Evolutionary conservation across 2,329 filamentous ascomycete species (phyloP), one percentile per base, ranked within the genome.

Genomic region (Colletotrichum sidae): DNA sequence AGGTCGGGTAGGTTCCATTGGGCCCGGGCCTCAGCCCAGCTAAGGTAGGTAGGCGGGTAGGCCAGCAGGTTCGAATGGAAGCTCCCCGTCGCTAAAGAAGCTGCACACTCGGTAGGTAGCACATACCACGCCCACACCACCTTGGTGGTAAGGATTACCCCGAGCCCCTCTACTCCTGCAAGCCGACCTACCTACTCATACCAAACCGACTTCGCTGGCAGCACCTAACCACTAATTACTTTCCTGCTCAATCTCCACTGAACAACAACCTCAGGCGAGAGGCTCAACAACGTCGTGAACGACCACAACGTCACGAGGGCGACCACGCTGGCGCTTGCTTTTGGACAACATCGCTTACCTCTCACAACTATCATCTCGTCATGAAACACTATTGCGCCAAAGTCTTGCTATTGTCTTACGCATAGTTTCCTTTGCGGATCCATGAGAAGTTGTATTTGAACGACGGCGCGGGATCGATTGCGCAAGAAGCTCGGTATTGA

Each of bases 201-300:
- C 25, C 25, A 25, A 5, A 25, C 25, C 25, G 25, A 25, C 25
- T 25, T 25, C 25, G 25, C 25, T 25, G 25, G 4, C 25, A 25
- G 25, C 25, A 41, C 38, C 38, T 15, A 46, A 57, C 52, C 52
- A 51, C 49, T 58, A 17, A 17, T 17, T 17, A 42, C 54, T 50
- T 44, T 15, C 25, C 25, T 25, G 3, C 25, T 49, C 63, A 57
- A 56, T 53, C 46, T 56, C 37, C 58, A 65, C 57, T 55, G 39
- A 55, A 61, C 50, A 25, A 51, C n/a, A 49, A 63, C 63, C 58
- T 59, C 46, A 66, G 63, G 63, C 58, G 52, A 56, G 47, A 57
- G 58, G 58, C 63, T 66, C 52, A 66, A 34, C 47, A 55, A 47
- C 46, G 41, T 46, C 56, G 25, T 25, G 25, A 25, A 2, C 25